Evolutionary conservation across 2,329 filamentous ascomycete genomes (phyloP).

Genomic region (Microdochium trichocladiopsis): DNA sequence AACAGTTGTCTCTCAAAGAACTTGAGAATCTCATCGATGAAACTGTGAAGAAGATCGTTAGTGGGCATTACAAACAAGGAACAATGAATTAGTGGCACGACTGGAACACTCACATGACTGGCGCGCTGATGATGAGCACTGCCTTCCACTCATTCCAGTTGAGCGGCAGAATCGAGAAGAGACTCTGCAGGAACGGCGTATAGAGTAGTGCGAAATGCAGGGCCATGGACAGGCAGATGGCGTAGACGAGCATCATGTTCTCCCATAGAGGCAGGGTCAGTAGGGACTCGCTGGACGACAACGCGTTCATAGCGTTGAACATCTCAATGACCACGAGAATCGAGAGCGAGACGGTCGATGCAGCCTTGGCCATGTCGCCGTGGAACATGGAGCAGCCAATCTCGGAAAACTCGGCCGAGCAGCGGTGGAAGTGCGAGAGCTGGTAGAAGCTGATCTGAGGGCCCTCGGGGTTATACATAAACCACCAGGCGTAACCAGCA

Average conservation of each 20-base stretch:
- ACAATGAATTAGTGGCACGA: too few species aligned
- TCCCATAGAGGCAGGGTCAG: slow-evolving; percentile 93
- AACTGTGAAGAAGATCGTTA: slow-evolving; percentile 29
- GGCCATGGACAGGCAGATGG: slow-evolving; percentile 86
- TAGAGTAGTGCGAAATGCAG: slow-evolving; percentile 94
- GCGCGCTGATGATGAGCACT: slow-evolving; percentile 78
- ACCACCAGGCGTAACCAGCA: slow-evolving; percentile 99
- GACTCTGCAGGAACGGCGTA: slow-evolving; percentile 74
- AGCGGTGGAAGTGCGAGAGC: slow-evolving; percentile 88
- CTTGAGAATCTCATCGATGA: slow-evolving; percentile 83
- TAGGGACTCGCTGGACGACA: slow-evolving; percentile 91
- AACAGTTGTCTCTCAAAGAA: slow-evolving; percentile 64
- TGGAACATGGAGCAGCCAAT: slow-evolving; percentile 91
- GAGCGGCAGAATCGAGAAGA: slow-evolving; percentile 89
- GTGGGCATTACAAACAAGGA: too few species aligned
- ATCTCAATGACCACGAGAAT: slow-evolving; percentile 97
- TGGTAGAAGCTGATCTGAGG: slow-evolving; percentile 90
- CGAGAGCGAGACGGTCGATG: slow-evolving; percentile 87
- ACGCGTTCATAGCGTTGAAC: slow-evolving; percentile 97
- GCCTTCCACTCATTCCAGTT: slow-evolving; percentile 88
- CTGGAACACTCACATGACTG: slow-evolving; percentile 70
- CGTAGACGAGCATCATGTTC: slow-evolving; percentile 97
- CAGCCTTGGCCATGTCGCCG: slow-evolving; percentile 78
- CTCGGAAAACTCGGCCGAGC: slow-evolving; percentile 75
- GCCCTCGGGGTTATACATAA: slow-evolving; percentile 88